Conservation (phyloP, 805 yeast species). For the Ogataea minuta region DNA sequence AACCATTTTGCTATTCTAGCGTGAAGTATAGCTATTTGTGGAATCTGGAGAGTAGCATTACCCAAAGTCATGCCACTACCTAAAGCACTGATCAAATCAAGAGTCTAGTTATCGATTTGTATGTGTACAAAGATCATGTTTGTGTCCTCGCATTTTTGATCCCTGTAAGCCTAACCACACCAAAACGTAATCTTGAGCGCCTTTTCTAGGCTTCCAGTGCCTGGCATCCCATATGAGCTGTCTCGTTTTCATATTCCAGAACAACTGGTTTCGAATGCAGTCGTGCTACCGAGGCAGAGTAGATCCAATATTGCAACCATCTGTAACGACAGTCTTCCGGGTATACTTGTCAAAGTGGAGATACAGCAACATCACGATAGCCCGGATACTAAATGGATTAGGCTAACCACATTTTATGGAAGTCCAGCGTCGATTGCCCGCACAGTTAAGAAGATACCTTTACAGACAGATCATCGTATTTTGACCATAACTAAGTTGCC, state of each 20-base stretch:
- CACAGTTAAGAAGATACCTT: conserved; percentile 31
- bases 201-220: conserved; percentile 32
- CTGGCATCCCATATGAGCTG: conserved; percentile 34
- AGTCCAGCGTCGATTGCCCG: conserved; percentile 40
- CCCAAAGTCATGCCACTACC: conserved; percentile 11
- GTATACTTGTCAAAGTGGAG: no score
- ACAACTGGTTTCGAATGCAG: conserved; percentile 39
- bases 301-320: no score
- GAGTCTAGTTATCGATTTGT: conserved; percentile 32
- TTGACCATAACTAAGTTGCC: conserved; percentile 47
- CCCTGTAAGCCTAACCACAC: conserved; percentile 43
- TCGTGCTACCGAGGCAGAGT: conserved; percentile 38
- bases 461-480: conserved; percentile 42
- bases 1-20: conserved; percentile 26
- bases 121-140: conserved; percentile 40
- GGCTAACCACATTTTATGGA: conserved; percentile 36
- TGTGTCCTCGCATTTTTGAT: conserved; percentile 49
- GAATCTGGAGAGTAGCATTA: conserved; percentile 19
- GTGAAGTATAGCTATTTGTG: conserved; percentile 33
- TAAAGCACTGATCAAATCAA: conserved; percentile 17
- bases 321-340: no score
- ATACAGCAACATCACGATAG: no score
- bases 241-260: conserved; percentile 48
- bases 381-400: conserved; percentile 33
- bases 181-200: conserved; percentile 34